These are phyloP conservation scores for Simplicillium sp. DNA, from an alignment of 2,329 filamentous ascomycete genomes.

Conservation along the genomic window DNA sequence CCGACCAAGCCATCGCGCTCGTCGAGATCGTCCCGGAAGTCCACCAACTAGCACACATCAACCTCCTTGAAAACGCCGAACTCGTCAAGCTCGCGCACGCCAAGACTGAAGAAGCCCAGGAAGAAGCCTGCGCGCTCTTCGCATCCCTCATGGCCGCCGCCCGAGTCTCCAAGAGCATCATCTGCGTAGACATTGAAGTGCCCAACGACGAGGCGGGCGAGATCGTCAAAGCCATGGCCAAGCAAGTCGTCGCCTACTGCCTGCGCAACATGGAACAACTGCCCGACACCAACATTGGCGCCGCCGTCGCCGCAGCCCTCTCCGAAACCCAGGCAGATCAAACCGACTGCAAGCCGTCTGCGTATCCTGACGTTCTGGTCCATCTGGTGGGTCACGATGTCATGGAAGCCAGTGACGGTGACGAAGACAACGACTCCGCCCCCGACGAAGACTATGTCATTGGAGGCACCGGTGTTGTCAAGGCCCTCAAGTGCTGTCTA, in stretches of 20 bases:
- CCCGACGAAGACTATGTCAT: slow-evolving; percentile 94
- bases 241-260: slow-evolving; percentile 91
- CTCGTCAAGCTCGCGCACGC: slow-evolving; percentile 64
- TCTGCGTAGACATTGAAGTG: slow-evolving; percentile 87
- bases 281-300: slow-evolving; percentile 53
- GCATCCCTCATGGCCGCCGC: slow-evolving; percentile 84
- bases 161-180: slow-evolving; percentile 70
- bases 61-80: slow-evolving; percentile 71
- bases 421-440: slow-evolving; percentile 57
- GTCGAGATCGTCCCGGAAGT: slow-evolving; percentile 86
- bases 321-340: slow-evolving; percentile 25
- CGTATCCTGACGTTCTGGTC: slow-evolving; percentile 70
- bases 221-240: slow-evolving; percentile 82
- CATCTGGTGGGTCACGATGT: slow-evolving; percentile 72
- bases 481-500: slow-evolving; percentile 83
- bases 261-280: slow-evolving; percentile 81
- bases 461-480: slow-evolving; percentile 88
- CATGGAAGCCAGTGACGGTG: slow-evolving; percentile 34
- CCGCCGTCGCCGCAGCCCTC: slow-evolving; percentile 32
- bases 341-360: slow-evolving; percentile 17
- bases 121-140: slow-evolving; percentile 90
- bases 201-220: slow-evolving; percentile 76
- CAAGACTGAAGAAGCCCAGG: slow-evolving; percentile 69
- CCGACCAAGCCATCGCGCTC: slow-evolving; percentile 83
- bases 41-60: slow-evolving; percentile 72